Base-by-base conservation (phyloP, 768 basidiomycete genomes). In the Sarcomyxa edulis region DNA sequence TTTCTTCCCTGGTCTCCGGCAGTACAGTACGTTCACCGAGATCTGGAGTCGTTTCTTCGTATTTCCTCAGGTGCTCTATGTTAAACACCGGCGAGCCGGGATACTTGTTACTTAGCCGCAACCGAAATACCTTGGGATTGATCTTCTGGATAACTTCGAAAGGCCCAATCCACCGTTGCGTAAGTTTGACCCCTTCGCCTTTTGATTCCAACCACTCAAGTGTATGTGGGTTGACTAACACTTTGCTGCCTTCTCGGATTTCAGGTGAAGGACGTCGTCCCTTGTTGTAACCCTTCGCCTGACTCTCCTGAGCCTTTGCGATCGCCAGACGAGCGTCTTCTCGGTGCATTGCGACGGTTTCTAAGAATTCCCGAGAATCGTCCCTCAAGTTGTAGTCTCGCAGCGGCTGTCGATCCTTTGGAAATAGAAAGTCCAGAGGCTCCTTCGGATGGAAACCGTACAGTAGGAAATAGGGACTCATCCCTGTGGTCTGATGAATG, bases 391-490 rank as follows among this genome's bases (percentile, higher is more conserved):
- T n/a, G 28, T 30, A 49, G 11, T 27, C 46, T 7, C 27, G 45
- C 10, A 14, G 18, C 2, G 27, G 28, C 8, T 8, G 24, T 16
- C 34, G 39, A 19, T 43, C 8, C 2, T 3, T 22, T 9, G 34
- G 39, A 31, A 40, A 4, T 37, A 43, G 4, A 19, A 26, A 28
- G 28, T 35, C 28, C 26, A 44, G 12, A 25, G 24, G 7, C 30
- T 34, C 34, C 29, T 24, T 36, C 53, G 47, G 4, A 62, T n/a
- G n/a, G n/a, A n/a, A n/a, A n/a, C n/a, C n/a, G n/a, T n/a, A n/a
- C n/a, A n/a, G n/a, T n/a, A n/a, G 39, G 31, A 51, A 55, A 24
- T 55, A 45, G 0, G 60, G 65, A 0, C 55, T 29, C 12, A 47
- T 34, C 0, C 42, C 42, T 1, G 60, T 64, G 1, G 58, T 52